Evolutionary conservation across 2,329 filamentous ascomycete genomes (phyloP).

Genomic region (Lecanosticta acicola): DNA sequence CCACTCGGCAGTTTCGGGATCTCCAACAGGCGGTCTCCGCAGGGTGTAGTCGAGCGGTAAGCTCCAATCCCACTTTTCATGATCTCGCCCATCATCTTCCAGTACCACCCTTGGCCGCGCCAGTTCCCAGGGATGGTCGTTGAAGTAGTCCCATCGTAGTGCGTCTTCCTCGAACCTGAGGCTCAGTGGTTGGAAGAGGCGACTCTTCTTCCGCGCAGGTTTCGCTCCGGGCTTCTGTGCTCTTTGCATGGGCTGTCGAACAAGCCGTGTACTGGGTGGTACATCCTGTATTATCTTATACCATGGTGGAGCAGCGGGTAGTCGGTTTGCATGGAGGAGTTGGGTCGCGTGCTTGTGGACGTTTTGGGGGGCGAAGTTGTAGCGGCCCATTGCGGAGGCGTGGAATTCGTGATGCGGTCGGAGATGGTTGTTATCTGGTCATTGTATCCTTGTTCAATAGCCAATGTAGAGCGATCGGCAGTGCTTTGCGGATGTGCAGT

Average conservation of each 20-base stretch:
- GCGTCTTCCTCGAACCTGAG: conserved; percentile 79
- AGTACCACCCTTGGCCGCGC: conserved; percentile 79
- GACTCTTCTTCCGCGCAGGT: conserved; percentile 56
- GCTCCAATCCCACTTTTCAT: conserved; percentile 72
- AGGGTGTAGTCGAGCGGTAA: conserved; percentile 26
- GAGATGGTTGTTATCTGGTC: neutral
- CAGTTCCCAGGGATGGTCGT: conserved; percentile 95
- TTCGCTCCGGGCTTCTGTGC: conserved; percentile 51
- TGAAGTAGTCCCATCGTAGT: conserved; percentile 76
- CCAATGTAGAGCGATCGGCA: too few species aligned
- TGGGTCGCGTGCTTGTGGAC: conserved; percentile 50
- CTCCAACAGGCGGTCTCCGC: conserved; percentile 16
- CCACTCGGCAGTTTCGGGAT: conserved; percentile 31
- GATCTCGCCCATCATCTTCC: conserved; percentile 79
- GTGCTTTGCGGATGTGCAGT: neutral
- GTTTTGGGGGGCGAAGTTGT: conserved; percentile 47
- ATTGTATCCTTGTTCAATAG: too few species aligned
- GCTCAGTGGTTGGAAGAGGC: conserved; percentile 71
- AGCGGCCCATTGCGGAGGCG: conserved; percentile 44
- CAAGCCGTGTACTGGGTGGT: conserved; percentile 55
- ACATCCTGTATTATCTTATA: conserved; percentile 51
- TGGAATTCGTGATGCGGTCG: neutral
- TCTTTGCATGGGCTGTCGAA: conserved; percentile 50
- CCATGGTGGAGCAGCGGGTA: conserved; percentile 48
- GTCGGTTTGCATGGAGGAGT: conserved; percentile 43